Evolutionary conservation across 2,329 filamentous ascomycete genomes (phyloP).

Genomic region (Pseudogymnoascus sp.): DNA sequence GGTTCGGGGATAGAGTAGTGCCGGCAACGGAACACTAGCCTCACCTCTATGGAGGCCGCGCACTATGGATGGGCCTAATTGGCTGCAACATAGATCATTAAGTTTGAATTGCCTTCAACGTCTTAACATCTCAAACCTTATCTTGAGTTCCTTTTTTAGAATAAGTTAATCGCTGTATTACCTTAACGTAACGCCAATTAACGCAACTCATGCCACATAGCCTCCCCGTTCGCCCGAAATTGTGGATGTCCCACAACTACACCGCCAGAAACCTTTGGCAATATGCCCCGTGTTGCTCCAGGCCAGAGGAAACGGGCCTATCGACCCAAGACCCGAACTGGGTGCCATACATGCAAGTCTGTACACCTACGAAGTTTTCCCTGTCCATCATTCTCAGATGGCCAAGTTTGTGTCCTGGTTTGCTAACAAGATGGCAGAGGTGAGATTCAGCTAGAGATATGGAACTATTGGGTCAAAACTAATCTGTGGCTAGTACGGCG

Average conservation of each 20-base stretch:
- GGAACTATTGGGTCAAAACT: background rate
- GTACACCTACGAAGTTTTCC: background rate
- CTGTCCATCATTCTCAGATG: background rate
- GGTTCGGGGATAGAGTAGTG: background rate
- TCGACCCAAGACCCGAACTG: conserved; percentile 7
- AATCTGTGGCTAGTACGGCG: background rate
- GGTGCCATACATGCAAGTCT: background rate
- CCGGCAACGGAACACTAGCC: background rate
- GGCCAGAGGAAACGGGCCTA: conserved; percentile 8
- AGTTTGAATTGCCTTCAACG: background rate
- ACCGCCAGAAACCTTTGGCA: background rate
- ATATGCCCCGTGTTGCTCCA: background rate
- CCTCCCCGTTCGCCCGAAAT: background rate
- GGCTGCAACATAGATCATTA: background rate
- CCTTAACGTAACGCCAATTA: background rate
- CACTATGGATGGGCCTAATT: background rate
- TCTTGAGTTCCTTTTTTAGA: background rate
- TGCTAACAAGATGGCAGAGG: background rate
- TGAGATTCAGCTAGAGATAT: background rate
- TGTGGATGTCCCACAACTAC: background rate
- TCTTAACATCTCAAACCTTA: background rate
- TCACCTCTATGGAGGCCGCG: background rate
- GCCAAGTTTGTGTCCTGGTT: too few species aligned
- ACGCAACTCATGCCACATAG: background rate
- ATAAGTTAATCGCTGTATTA: background rate